These are phyloP conservation scores for Penicillium nordicum DNA, from an alignment of 2,329 filamentous ascomycete genomes.

Conservation along the genomic window DNA sequence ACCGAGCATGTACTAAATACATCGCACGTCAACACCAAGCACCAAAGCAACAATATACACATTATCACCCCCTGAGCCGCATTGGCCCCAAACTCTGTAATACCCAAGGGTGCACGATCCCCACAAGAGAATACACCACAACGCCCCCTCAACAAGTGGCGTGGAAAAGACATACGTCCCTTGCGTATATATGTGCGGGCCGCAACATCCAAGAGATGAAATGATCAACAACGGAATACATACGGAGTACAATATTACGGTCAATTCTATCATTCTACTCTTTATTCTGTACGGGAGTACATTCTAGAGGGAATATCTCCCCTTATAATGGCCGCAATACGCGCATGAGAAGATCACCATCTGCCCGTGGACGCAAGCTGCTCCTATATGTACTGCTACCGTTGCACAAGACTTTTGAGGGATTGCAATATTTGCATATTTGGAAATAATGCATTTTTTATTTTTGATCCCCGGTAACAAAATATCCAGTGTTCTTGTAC, in stretches of 20 bases:
- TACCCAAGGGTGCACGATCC: background rate
- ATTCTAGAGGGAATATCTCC: background rate
- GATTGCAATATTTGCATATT: background rate
- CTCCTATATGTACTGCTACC: background rate
- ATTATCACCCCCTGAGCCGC: slow-evolving; percentile 2
- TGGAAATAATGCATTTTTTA: background rate
- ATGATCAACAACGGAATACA: slow-evolving; percentile 1
- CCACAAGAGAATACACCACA: background rate
- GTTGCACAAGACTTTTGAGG: background rate
- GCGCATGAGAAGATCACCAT: background rate
- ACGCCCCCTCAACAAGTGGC: background rate
- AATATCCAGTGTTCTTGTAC: background rate
- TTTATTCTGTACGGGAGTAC: background rate
- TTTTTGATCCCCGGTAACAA: background rate
- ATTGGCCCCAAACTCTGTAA: slow-evolving; percentile 1
- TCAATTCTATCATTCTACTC: background rate
- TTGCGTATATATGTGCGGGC: slow-evolving; percentile 7
- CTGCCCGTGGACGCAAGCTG: background rate
- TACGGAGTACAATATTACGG: background rate
- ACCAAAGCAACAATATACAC: background rate
- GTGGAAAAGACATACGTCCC: slow-evolving; percentile 3
- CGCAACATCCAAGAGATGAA: background rate
- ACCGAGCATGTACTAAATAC: background rate
- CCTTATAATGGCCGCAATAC: background rate
- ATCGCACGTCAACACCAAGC: background rate